These are phyloP conservation scores for Micromonas commoda DNA, from an alignment of 139 green algal species.

Conservation along the genomic window DNA sequence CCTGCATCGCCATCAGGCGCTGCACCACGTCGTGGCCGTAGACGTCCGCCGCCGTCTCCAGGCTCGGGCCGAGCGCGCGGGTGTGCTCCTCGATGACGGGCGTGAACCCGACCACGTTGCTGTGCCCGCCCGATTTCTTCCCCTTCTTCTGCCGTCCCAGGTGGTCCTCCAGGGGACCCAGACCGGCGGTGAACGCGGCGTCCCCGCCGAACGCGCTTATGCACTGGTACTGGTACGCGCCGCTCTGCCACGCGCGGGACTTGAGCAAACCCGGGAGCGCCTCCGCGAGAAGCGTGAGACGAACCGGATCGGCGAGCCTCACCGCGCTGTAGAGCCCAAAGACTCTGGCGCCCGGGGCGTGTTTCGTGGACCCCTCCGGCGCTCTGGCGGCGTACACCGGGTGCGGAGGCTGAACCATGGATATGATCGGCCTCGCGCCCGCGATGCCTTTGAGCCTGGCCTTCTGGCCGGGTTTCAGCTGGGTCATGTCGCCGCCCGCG, in stretches of 20 bases:
- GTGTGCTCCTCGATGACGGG: not conserved
- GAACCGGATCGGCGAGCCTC: not conserved
- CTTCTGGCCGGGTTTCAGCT: not conserved
- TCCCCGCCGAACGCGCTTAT: not conserved
- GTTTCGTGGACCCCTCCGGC: no score
- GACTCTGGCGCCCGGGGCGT: not conserved
- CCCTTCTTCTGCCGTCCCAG: not conserved
- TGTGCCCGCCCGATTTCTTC: not conserved
- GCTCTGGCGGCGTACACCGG: not conserved
- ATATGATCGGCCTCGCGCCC: not conserved
- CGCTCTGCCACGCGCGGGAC: not conserved
- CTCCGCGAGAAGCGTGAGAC: not conserved
- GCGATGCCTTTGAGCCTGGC: no score
- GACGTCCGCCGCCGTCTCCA: not conserved
- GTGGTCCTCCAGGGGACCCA: not conserved
- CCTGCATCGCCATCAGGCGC: not conserved
- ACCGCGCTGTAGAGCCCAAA: not conserved
- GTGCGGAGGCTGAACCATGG: not conserved
- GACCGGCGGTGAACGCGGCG: not conserved
- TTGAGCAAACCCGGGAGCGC: not conserved
- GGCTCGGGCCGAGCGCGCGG: not conserved
- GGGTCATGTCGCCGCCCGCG: no score
- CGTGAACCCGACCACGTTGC: not conserved
- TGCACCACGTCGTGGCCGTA: not conserved
- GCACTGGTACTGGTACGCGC: not conserved